Percentiles rank a stretch among this genome's conserved stretches.
Evolutionary conservation across 306 rosid genomes (phyloP).

Genomic region (Cicer chorassanicum): DNA sequence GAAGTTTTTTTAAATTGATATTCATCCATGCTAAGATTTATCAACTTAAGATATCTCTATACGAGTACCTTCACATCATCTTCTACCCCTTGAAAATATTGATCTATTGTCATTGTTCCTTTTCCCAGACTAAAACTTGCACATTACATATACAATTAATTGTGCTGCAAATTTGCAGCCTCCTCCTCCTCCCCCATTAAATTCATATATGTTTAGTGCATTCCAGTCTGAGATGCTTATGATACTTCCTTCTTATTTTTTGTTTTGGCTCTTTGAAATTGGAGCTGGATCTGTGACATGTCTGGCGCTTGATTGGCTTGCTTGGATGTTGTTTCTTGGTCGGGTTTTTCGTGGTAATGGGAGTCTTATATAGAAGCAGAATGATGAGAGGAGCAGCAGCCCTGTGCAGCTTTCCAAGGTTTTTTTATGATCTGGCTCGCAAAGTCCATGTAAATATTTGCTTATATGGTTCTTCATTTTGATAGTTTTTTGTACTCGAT

Average conservation of each 20-base stretch:
- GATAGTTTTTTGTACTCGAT: constrained; percentile 32
- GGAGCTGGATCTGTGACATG: constrained; percentile 98
- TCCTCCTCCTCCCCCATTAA: not conserved
- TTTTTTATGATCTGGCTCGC: constrained; percentile 38
- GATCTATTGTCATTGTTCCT: constrained; percentile 6
- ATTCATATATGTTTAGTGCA: constrained; percentile 5
- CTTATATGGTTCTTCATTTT: constrained; percentile 8
- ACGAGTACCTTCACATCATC: constrained; percentile 1
- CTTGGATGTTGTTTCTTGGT: constrained; percentile 79
- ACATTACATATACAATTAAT: not conserved
- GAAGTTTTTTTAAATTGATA: constrained; percentile 6
- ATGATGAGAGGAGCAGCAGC: constrained; percentile 66
- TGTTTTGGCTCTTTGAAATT: constrained; percentile 88
- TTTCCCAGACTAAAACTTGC: constrained; percentile 22
- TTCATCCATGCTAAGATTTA: not conserved
- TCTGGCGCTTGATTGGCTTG: constrained; percentile 68
- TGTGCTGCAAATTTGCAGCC: not conserved
- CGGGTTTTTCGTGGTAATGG: constrained; percentile 79
- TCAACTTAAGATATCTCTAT: constrained; percentile 7
- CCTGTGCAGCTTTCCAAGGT: constrained; percentile 99
- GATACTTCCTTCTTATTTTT: constrained; percentile 73
- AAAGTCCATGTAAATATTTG: constrained; percentile 20
- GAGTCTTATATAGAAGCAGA: constrained; percentile 92
- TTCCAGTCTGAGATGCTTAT: constrained; percentile 61
- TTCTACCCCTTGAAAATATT: constrained; percentile 8